phyloP scores from a whole-genome alignment of 805 yeast species.

The Candida odintsovae region DNA sequence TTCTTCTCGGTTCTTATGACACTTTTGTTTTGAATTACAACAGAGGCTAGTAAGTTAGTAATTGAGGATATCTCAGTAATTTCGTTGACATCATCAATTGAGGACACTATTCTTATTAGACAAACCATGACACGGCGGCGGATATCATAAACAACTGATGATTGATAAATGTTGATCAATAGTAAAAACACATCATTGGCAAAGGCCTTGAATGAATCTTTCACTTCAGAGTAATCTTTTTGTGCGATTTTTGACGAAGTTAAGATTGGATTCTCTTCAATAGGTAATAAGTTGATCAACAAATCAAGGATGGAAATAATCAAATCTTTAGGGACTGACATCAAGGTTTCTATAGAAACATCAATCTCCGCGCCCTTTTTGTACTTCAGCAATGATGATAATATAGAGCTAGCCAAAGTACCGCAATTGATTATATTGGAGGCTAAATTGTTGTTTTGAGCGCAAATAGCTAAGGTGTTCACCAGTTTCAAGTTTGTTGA shows the following conservation, averaged over 20 bases:
- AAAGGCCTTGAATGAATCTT: conserved; percentile 28
- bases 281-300: conserved; percentile 54
- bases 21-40: conserved; percentile 48
- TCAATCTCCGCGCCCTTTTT: conserved; percentile 29
- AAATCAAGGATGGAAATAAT: conserved; percentile 49
- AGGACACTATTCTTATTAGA: conserved; percentile 44
- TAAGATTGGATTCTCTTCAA: conserved; percentile 24
- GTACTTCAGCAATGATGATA: conserved; percentile 45
- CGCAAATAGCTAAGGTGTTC: conserved; percentile 40
- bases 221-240: conserved; percentile 20
- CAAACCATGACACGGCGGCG: conserved; percentile 52
- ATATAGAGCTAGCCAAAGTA: conserved; percentile 41
- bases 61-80: conserved; percentile 32
- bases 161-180: conserved; percentile 59
- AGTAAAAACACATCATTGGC: conserved; percentile 43
- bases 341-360: conserved; percentile 60
- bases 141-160: conserved; percentile 63
- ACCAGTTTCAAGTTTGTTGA: conserved; percentile 28
- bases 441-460: conserved; percentile 34
- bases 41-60: conserved; percentile 50
- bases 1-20: conserved; percentile 19
- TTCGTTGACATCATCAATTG: conserved; percentile 29
- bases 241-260: conserved; percentile 15
- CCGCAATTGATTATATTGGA: conserved; percentile 41
- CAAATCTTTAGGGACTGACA: conserved; percentile 69